phyloP scores from a whole-genome alignment of 768 basidiomycete species.

The Mycena rebaudengoi region DNA sequence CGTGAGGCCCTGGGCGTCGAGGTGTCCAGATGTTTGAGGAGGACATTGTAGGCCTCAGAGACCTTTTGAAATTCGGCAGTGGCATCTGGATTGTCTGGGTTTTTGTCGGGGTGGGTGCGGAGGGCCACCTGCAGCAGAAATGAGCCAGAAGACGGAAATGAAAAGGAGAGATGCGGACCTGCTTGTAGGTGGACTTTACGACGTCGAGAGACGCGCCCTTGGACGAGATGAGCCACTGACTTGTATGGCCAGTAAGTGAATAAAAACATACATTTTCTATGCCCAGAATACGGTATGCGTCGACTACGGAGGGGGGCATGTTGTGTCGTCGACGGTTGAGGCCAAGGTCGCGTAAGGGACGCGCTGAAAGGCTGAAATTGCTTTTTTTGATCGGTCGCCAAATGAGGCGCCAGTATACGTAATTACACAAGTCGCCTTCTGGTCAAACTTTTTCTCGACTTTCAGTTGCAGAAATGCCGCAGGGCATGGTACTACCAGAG shows the following conservation, averaged over 20 bases:
- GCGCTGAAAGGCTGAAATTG: not conserved
- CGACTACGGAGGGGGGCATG: constrained; percentile 17
- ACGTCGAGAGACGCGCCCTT: constrained; percentile 69
- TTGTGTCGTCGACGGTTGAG: not conserved
- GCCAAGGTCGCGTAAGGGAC: not conserved
- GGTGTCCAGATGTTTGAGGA: constrained; percentile 63
- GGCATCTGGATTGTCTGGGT: constrained; percentile 68
- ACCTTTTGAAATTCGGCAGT: constrained; percentile 76
- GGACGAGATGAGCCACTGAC: constrained; percentile 16
- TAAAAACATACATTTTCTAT: constrained; percentile 57
- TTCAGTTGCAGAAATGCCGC: not conserved
- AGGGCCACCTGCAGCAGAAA: constrained; percentile 59
- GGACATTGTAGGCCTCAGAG: constrained; percentile 71
- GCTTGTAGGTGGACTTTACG: constrained; percentile 76
- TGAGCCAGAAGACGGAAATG: not conserved
- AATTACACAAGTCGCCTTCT: too few species aligned
- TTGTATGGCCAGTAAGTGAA: not conserved
- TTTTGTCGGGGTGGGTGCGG: constrained; percentile 81
- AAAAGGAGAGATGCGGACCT: constrained; percentile 48
- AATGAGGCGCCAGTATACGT: too few species aligned
- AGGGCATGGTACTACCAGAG: constrained; percentile 30
- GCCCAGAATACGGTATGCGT: constrained; percentile 56
- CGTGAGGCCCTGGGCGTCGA: constrained; percentile 29
- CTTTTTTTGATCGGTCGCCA: too few species aligned
- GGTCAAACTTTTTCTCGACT: not conserved